phyloP scores from a whole-genome alignment of 2,329 filamentous ascomycete species.

The Colletotrichum filicis region DNA sequence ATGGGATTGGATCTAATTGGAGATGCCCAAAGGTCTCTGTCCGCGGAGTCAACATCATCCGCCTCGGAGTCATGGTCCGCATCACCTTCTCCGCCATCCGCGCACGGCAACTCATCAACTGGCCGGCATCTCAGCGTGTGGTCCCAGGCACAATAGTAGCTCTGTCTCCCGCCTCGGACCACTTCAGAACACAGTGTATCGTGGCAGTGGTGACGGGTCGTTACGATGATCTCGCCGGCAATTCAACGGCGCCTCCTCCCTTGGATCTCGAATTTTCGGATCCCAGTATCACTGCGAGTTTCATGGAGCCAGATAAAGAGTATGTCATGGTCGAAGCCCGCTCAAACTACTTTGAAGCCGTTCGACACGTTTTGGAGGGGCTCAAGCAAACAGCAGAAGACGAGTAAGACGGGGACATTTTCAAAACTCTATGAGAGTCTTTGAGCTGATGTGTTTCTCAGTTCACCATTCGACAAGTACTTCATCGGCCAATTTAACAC shows the following conservation, averaged over 20 bases:
- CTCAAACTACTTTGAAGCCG: slow-evolving; percentile 80
- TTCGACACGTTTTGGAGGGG: slow-evolving; percentile 77
- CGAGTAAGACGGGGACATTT: slow-evolving; percentile 54
- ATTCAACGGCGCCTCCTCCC: neutral
- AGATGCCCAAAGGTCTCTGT: neutral
- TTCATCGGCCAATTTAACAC: slow-evolving; percentile 58
- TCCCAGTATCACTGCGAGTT: slow-evolving; percentile 42
- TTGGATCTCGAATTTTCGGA: slow-evolving; percentile 64
- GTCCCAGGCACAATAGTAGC: slow-evolving; percentile 64
- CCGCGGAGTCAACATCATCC: slow-evolving; percentile 34
- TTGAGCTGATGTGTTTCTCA: slow-evolving; percentile 34
- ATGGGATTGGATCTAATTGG: neutral
- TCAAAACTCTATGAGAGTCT: neutral
- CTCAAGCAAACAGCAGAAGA: slow-evolving; percentile 70
- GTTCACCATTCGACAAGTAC: slow-evolving; percentile 72
- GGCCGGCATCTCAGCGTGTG: slow-evolving; percentile 65
- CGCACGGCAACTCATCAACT: slow-evolving; percentile 74
- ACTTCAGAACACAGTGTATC: slow-evolving; percentile 73
- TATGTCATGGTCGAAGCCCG: slow-evolving; percentile 85
- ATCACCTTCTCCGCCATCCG: slow-evolving; percentile 77
- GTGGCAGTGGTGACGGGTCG: slow-evolving; percentile 77
- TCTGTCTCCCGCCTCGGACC: slow-evolving; percentile 64
- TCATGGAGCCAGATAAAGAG: slow-evolving; percentile 75
- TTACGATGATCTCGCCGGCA: slow-evolving; percentile 9
- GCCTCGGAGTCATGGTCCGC: slow-evolving; percentile 71